Base-by-base conservation (phyloP, 225 moss, liverwort and hornwort species). In the Bryoerythrophyllum caledonicum region DNA sequence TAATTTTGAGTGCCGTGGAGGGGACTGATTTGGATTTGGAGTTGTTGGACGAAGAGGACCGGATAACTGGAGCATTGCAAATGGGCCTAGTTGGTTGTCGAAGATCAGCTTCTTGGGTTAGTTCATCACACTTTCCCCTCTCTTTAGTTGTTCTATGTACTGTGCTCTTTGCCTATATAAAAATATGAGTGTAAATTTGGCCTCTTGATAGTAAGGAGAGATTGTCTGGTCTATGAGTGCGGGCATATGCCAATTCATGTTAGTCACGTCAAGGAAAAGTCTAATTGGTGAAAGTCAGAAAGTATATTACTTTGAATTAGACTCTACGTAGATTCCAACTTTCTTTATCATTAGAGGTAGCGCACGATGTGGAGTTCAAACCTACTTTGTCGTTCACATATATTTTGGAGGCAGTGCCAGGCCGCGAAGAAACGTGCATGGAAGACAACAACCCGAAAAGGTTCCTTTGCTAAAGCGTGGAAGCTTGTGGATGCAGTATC, bases 371-470 rank as follows among this genome's bases (percentile, higher is more conserved):
- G 59, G 19, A 63, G 70, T 48, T 60, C 43, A 68, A 71, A 60
- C 52, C 7, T 56, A 46, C 49, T 70, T 67, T 27, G 44, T 26
- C 56, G 78, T 80, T 74, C 85, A 99, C 82, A 81, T 99, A 49
- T 89, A 89, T 69, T 90, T 90, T 71, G 94, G 89, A 73, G 97
- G 97, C 37, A 94, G 93, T 73, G 84, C 88, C 30, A 90, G 97
- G 44, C 97, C 91, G 30, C 86, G 82, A 74, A 71, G 82, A 70
- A 93, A 66, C 90, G 90, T 80, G 79, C 80, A 34, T 99, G 97
- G 97, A 99, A 90, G 87, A 95, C 91, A 32, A 91, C 86, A 81
- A 83, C 77, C 16, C 82, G 82, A 64, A 77, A 77, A 78, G 97
- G 97, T 68, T 86, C 97, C 20, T 44, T 93, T 38, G 90, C 80